Conservation (phyloP, 352 stramenopile species). For the Phytophthora parvispora region DNA sequence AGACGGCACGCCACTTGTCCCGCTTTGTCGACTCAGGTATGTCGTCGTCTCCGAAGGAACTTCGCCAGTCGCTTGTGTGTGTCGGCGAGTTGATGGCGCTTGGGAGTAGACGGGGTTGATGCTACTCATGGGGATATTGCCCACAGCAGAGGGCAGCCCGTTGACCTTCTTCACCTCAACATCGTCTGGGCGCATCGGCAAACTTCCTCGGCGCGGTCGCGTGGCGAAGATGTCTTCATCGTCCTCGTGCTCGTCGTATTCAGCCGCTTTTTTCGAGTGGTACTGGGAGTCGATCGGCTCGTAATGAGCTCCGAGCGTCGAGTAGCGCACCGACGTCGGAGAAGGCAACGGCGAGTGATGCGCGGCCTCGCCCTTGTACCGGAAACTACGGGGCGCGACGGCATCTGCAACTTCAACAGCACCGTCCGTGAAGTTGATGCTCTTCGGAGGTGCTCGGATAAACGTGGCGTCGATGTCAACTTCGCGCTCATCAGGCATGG, state of each 20-base stretch:
- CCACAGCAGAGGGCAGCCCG: conserved; percentile 6
- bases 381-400: conserved; percentile 69
- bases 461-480: conserved; percentile 41
- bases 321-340: conserved; percentile 52
- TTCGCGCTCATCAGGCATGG: conserved; percentile 59
- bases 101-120: conserved; percentile 41
- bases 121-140: conserved; percentile 42
- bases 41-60: conserved; percentile 39
- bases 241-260: conserved; percentile 69
- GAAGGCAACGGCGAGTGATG: conserved; percentile 51
- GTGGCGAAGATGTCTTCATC: conserved; percentile 39
- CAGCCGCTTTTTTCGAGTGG: conserved; percentile 73
- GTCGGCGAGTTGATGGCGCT: conserved; percentile 14
- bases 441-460: conserved; percentile 60
- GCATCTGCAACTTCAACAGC: conserved; percentile 61
- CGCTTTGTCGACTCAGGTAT: conserved; percentile 41
- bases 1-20: conserved; percentile 38
- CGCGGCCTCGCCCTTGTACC: conserved; percentile 60
- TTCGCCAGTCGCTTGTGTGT: conserved; percentile 14
- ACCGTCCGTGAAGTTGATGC: conserved; percentile 76
- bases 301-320: conserved; percentile 71
- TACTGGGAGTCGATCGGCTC: conserved; percentile 77
- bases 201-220: conserved; percentile 46
- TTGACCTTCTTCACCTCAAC: conserved; percentile 25
- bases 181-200: conserved; percentile 39